These are phyloP conservation scores for Colletotrichum noveboracense DNA, from an alignment of 2,329 filamentous ascomycete species.

Conservation along the genomic window DNA sequence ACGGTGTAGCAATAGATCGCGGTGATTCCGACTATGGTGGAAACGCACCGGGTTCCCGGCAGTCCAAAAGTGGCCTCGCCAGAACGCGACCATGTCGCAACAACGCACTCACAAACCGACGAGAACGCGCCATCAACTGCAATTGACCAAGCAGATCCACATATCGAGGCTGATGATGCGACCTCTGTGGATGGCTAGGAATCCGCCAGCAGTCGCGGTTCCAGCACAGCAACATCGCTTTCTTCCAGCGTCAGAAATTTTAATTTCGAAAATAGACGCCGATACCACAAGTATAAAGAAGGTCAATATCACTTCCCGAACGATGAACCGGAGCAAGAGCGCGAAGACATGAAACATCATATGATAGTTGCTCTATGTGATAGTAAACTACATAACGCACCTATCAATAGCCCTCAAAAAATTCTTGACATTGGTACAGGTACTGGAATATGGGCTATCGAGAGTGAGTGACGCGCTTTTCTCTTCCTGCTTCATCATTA, in stretches of 20 bases:
- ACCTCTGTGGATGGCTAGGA: neutral
- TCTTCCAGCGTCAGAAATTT: constrained; percentile 41
- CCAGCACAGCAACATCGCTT: neutral
- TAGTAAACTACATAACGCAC: constrained; percentile 25
- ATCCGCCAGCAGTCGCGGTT: neutral
- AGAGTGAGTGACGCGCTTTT: constrained; percentile 21
- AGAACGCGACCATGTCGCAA: neutral
- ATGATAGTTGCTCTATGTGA: constrained; percentile 43
- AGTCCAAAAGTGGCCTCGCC: neutral
- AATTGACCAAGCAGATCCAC: neutral
- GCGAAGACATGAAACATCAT: constrained; percentile 45
- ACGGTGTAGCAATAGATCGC: neutral
- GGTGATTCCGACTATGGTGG: neutral
- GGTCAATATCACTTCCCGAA: constrained; percentile 47
- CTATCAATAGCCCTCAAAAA: neutral
- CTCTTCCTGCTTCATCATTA: neutral
- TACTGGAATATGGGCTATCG: constrained; percentile 43
- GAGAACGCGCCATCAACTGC: neutral
- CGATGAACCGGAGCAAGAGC: constrained; percentile 44
- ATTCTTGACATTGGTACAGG: constrained; percentile 30
- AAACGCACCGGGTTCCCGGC: neutral
- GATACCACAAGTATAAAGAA: constrained; percentile 44
- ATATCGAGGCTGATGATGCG: neutral
- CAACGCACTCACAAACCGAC: neutral
- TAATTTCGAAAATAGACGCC: constrained; percentile 42